These are phyloP conservation scores for Tetrapisispora taiwanensis DNA, from an alignment of 805 yeast genomes.

Conservation along the genomic window DNA sequence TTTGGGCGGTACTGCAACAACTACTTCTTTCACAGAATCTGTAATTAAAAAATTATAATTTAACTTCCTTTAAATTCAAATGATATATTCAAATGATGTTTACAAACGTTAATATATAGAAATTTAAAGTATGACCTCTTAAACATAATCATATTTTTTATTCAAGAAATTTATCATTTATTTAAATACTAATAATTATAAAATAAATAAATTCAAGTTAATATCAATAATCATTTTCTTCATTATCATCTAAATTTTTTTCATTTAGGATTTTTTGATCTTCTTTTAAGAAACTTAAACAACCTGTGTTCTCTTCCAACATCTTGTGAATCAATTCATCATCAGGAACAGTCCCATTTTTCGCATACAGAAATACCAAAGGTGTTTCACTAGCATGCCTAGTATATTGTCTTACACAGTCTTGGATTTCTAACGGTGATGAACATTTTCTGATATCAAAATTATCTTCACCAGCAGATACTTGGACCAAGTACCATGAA, in stretches of 20 bases:
- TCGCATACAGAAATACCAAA: slow-evolving; percentile 23
- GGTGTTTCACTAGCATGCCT: slow-evolving; percentile 22
- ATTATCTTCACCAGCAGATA: slow-evolving; percentile 10
- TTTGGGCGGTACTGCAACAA: slow-evolving; percentile 77
- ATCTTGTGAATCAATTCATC: slow-evolving; percentile 8
- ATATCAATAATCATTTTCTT: background rate
- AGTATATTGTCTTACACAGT: slow-evolving; percentile 17
- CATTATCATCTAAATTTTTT: background rate
- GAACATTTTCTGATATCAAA: slow-evolving; percentile 11
- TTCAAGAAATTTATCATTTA: background rate
- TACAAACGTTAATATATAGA: no score
- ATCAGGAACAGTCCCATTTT: slow-evolving; percentile 12
- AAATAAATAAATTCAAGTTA: background rate
- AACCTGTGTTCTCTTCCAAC: slow-evolving; percentile 17
- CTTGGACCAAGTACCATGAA: slow-evolving; percentile 16
- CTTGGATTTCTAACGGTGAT: slow-evolving; percentile 13
- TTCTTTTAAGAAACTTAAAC: slow-evolving; percentile 11
- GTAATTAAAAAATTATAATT: slow-evolving; percentile 51
- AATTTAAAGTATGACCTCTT: background rate
- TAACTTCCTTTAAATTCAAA: background rate
- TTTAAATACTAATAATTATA: background rate
- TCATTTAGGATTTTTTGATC: slow-evolving; percentile 13
- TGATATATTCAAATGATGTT: no score
- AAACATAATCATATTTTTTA: background rate
- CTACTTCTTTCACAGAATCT: slow-evolving; percentile 82